Evolutionary conservation across 306 rosid species (phyloP).

Genomic region (Urtica urens): DNA sequence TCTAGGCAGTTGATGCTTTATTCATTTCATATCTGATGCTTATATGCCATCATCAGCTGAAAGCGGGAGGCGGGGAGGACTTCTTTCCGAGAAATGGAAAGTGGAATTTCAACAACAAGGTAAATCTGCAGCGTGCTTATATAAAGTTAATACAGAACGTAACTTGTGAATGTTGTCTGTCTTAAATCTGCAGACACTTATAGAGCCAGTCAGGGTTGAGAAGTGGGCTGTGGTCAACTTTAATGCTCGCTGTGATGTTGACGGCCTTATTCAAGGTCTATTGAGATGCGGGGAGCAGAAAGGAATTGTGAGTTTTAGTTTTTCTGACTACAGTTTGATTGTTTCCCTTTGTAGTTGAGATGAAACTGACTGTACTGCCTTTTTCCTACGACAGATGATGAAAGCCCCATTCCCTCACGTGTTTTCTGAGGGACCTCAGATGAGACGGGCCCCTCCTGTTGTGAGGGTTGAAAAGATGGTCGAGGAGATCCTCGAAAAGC

Average conservation of each 20-base stretch:
- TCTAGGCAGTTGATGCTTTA: background rate
- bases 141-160: background rate
- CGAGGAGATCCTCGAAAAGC: slow-evolving; percentile 43
- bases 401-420: slow-evolving; percentile 40
- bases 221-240: slow-evolving; percentile 81
- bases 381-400: slow-evolving; percentile 27
- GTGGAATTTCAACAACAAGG: slow-evolving; percentile 92
- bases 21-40: background rate
- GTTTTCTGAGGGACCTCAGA: slow-evolving; percentile 47
- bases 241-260: slow-evolving; percentile 66
- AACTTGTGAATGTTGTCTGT: slow-evolving; percentile 2
- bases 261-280: slow-evolving; percentile 47
- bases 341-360: background rate
- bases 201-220: slow-evolving; percentile 41
- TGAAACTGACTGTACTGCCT: background rate
- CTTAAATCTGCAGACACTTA: slow-evolving; percentile 47
- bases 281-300: slow-evolving; percentile 59
- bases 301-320: slow-evolving; percentile 62
- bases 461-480: slow-evolving; percentile 83
- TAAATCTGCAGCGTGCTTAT: slow-evolving; percentile 5
- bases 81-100: slow-evolving; percentile 77
- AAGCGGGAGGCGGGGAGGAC: slow-evolving; percentile 76
- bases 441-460: slow-evolving; percentile 63
- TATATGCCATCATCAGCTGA: slow-evolving; percentile 34
- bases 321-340: background rate